Base-by-base conservation (phyloP, 306 rosid genomes). In the Prunus dulcis region DNA sequence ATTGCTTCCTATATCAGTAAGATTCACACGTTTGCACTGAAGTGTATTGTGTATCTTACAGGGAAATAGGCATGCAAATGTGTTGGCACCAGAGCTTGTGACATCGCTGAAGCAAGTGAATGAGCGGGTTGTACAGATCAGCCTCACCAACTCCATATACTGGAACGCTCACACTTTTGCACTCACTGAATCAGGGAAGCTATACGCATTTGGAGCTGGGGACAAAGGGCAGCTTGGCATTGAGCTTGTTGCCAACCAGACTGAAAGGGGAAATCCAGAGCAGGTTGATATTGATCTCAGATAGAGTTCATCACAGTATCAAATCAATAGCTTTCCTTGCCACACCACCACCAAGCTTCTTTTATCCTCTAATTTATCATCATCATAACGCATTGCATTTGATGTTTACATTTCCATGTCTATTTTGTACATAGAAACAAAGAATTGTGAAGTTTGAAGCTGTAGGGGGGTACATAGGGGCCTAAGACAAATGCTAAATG, bases 131-230 rank as follows among this genome's bases (percentile, higher is more conserved):
- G 97, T 92, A 17, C 98, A 94, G 81, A 89, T 94, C 73, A 92
- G 97, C 74, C 92, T 90, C 69, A 94, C 97, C 47, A 94, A 94
- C 71, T 94, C 96, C 32, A 87, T 92, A 73, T 87, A 90, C 77
- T 90, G 96, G 96, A 92, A 94, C 28, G 98, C 98, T 22, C 98
- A 94, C 81, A 94, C 98, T 58, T 92, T 94, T 38, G 98, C 98
- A 1, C 96, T 94, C 32, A 92, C 97, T 1, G 93, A 90, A 78
- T 89, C 97, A 1, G 98, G 98, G 69, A 94, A 90, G 87, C 88
- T 94, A 23, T 92, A 85, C 70, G 95, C 96, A 69, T 94, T 94
- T 84, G 98, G 98, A 1, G 91, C 97, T 2, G 98, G 96, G 52
- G 96, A 94, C 82, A 90, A 94, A 83, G 98, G 98, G 60, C 97